A percentile compares a stretch with the other conserved stretches of the same genome.
phyloP scores from a whole-genome alignment of 2,329 filamentous ascomycete species.

The Hyphodiscus sp. region DNA sequence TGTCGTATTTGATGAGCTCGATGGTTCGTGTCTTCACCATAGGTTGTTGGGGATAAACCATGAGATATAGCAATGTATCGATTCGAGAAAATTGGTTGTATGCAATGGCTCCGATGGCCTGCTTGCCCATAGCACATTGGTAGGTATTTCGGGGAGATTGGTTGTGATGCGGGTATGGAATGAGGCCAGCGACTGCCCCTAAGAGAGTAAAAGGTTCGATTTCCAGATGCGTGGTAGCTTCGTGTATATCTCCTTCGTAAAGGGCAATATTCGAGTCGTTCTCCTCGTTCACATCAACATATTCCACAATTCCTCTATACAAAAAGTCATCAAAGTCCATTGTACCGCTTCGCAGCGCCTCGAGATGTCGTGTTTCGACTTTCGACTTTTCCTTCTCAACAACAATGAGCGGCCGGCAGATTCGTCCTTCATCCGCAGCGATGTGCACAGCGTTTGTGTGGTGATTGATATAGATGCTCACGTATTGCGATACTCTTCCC shows the following conservation, averaged over 20 bases:
- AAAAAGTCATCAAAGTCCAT: slow-evolving; percentile 94
- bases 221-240: slow-evolving; percentile 85
- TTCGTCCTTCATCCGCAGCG: slow-evolving; percentile 92
- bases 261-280: slow-evolving; percentile 92
- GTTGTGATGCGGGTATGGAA: slow-evolving; percentile 98
- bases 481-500: slow-evolving; percentile 90
- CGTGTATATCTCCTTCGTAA: slow-evolving; percentile 77
- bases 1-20: slow-evolving; percentile 93
- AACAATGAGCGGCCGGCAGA: slow-evolving; percentile 92
- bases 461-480: slow-evolving; percentile 92
- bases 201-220: slow-evolving; percentile 97
- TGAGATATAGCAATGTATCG: slow-evolving; percentile 89
- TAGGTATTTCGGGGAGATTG: slow-evolving; percentile 98
- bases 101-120: slow-evolving; percentile 96
- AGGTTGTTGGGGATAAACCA: slow-evolving; percentile 95
- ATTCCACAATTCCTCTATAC: slow-evolving; percentile 84
- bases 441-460: slow-evolving; percentile 90
- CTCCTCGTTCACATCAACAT: slow-evolving; percentile 96
- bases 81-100: slow-evolving; percentile 98
- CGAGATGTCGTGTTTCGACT: slow-evolving; percentile 71
- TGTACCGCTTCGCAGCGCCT: slow-evolving; percentile 73
- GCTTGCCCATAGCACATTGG: slow-evolving; percentile 99
- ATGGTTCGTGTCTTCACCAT: slow-evolving; percentile 98
- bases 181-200: slow-evolving; percentile 89
- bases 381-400: slow-evolving; percentile 83